Percentiles rank a stretch among this genome's conserved stretches.
phyloP scores from a whole-genome alignment of 1,284 basidiomycete genomes.

The Cryptococcus jaspeensis region DNA sequence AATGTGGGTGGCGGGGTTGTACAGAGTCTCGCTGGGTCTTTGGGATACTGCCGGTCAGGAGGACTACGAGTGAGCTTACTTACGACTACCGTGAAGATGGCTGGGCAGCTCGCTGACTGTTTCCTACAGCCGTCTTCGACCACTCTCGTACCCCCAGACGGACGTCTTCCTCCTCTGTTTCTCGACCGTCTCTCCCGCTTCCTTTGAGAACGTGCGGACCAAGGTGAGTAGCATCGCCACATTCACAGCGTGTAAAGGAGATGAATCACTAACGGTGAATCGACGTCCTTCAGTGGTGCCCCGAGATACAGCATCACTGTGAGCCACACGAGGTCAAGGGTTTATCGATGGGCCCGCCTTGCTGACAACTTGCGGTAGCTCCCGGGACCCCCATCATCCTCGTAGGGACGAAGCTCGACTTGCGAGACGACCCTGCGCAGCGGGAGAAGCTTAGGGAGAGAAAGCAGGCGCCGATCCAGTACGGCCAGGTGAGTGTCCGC shows the following conservation, averaged over 20 bases:
- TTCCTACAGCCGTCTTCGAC: conserved; percentile 79
- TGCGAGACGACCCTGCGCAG: conserved; percentile 89
- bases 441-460: conserved; percentile 92
- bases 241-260: background rate
- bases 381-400: conserved; percentile 91
- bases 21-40: conserved; percentile 79
- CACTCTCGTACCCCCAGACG: conserved; percentile 97
- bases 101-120: background rate
- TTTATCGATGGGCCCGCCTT: background rate
- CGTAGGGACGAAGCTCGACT: conserved; percentile 96
- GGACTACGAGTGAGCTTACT: conserved; percentile 59
- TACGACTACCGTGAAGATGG: background rate
- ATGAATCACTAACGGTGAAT: conserved; percentile 1
- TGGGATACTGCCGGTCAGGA: conserved; percentile 99
- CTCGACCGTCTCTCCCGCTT: conserved; percentile 93
- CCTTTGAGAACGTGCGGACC: conserved; percentile 97
- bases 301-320: conserved; percentile 51
- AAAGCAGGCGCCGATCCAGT: conserved; percentile 91
- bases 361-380: conserved; percentile 54
- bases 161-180: conserved; percentile 99
- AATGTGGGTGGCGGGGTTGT: too few relatives aligned
- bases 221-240: conserved; percentile 60
- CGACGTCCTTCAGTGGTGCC: conserved; percentile 50
- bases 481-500: conserved; percentile 47
- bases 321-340: conserved; percentile 5